These are phyloP conservation scores for Eucommia ulmoides DNA, from an alignment of 257 asterid genomes.

Conservation along the genomic window DNA sequence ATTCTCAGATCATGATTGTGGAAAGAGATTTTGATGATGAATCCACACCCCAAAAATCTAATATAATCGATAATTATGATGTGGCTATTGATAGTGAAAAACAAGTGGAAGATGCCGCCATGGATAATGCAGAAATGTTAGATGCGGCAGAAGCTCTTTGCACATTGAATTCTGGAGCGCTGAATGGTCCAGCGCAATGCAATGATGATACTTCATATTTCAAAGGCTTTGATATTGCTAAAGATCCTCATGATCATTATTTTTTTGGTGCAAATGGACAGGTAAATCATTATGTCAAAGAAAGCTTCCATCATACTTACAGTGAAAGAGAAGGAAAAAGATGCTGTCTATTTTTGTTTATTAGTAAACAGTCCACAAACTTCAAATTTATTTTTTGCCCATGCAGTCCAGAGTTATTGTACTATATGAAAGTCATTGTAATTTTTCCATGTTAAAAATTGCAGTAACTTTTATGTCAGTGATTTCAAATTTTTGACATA, in stretches of 20 bases:
- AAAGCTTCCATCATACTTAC: not conserved
- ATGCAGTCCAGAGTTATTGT: no score
- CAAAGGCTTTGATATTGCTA: conserved; percentile 74
- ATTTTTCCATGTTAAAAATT: no score
- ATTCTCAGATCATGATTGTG: conserved; percentile 18
- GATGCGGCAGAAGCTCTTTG: conserved; percentile 40
- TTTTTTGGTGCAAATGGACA: conserved; percentile 49
- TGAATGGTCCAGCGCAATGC: conserved; percentile 16
- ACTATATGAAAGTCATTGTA: no score
- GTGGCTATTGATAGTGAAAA: no score
- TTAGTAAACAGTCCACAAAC: no score
- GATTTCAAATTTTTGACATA: no score
- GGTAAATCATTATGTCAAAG: conserved; percentile 66
- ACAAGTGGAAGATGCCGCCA: no score
- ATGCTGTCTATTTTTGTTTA: no score
- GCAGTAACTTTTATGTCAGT: no score
- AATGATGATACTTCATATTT: conserved; percentile 33
- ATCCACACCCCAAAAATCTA: conserved; percentile 37
- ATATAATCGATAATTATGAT: conserved; percentile 25
- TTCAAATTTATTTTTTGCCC: no score
- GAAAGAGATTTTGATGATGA: conserved; percentile 25
- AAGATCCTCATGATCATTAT: conserved; percentile 78
- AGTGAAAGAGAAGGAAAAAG: no score
- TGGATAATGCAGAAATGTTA: conserved; percentile 27
- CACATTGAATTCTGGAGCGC: conserved; percentile 26